Evolutionary conservation across 768 basidiomycete genomes (phyloP), one percentile per base, ranked within the genome.

Genomic region (Termitomyces sp.): DNA sequence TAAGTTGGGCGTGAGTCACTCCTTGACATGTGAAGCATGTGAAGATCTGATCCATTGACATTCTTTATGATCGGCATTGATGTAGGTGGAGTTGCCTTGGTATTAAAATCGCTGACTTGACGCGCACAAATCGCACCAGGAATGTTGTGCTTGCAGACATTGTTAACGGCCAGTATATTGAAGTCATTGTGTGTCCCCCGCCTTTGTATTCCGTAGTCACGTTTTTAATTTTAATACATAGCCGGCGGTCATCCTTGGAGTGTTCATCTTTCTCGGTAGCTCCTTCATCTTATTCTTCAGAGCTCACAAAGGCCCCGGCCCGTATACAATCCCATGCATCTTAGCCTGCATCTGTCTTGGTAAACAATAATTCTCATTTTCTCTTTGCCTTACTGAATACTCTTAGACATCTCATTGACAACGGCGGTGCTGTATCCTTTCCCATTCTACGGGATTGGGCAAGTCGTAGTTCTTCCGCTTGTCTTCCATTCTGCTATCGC

Each of bases 231-330:
- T 6, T 2, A 35, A 13, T 16, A 26, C 6, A 33, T 62, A 85
- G 77, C 87, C 89, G 0, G 78, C 81, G 2, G 71, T 84, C 43
- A 85, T 91, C 46, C 59, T 84, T 2, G 83, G 75, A 2, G 71
- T 85, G 30, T 91, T 88, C 63, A 71, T 92, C 8, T 88, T 87
- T 66, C 28, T 86, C 3, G 88, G 87, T 4, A 82, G 76, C 57
- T 72, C 74, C 0, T 72, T 83, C 59, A 78, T 89, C 57, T 65
- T 88, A 20, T 90, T 80, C 67, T 64, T 89, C 54, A 85, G 79
- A 66, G 84, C 83, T 1, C 74, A 81, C 26, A 66, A 79, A 62
- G 84, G 87, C 2, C 86, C 87, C 0, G 85, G 88, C 1, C 88
- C 87, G 0, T 86, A 84, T 64, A 67, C 81, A 0, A 76, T 85